Base-by-base conservation (phyloP, 1,139 yeast genomes). In the Geotrichum reessii region DNA sequence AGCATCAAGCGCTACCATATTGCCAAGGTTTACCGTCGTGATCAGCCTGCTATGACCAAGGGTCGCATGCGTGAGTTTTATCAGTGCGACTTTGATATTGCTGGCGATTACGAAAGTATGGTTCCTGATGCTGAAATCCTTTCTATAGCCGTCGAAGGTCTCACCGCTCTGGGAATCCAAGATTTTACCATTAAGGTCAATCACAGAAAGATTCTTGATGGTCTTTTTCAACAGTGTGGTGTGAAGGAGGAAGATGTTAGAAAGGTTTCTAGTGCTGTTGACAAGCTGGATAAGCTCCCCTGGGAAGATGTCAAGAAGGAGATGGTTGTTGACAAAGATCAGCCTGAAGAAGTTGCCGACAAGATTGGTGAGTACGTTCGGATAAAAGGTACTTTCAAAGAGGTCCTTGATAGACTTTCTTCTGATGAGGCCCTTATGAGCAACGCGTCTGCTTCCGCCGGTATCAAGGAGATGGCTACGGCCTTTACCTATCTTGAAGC, bases 61-160 rank as follows among this genome's bases (percentile, higher is more conserved):
- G 99, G 99, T 61, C 84, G 99, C 76, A 93, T 93, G 99, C 87
- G 99, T 81, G 99, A 93, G 74, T 93, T 93, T 69, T 93, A 93
- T 75, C 99, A 93, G 76, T 93, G 99, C 78, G 99, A 93, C 77
- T 88, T 93, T 68, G 99, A 93, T 73, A 80, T 93, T 69, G 99
- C 99, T 44, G 99, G 99, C 58, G 76, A 74, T 60, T 92, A 87
- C 73, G 99, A 93, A 70, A 70, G 85, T 48, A 93, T 93, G 99
- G 95, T 93, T 52, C 96, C 99, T 27, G 99, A 93, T 73, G 84
- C 97, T 8, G 99, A 93, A 76, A 79, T 87, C 61, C 80, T 93
- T 74, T 82, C 87, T 60, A 78, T 93, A 61, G 74, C 87, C 50
- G 91, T 88, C 58, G 96, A 90, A 72, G 97, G 97, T 58, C 80